These are phyloP conservation scores for Teratosphaeria gauchensis DNA, from an alignment of 2,329 filamentous ascomycete species.

Conservation along the genomic window DNA sequence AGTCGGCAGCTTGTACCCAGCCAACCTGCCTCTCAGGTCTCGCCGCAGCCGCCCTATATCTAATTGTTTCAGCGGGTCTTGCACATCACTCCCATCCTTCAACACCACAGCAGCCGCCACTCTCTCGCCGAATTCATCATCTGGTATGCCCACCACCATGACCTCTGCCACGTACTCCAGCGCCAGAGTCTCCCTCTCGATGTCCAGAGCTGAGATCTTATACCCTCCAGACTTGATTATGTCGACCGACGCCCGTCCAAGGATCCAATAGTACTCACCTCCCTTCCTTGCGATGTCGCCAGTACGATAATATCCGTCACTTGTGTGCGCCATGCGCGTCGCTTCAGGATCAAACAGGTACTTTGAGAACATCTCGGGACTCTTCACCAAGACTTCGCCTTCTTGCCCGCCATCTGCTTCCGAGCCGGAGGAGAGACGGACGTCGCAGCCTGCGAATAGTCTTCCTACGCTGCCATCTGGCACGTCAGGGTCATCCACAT, in stretches of 20 bases:
- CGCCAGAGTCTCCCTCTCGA: slow-evolving; percentile 44
- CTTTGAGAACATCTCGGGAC: slow-evolving; percentile 26
- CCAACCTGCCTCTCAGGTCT: slow-evolving; percentile 36
- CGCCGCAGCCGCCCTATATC: slow-evolving; percentile 33
- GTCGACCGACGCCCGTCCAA: slow-evolving; percentile 44
- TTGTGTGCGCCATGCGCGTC: slow-evolving; percentile 20
- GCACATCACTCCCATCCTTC: slow-evolving; percentile 23
- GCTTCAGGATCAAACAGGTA: slow-evolving; percentile 23
- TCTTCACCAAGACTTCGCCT: slow-evolving; percentile 38
- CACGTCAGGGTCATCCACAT: slow-evolving; percentile 26
- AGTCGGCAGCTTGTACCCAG: slow-evolving; percentile 42
- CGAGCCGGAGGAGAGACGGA: slow-evolving; percentile 32
- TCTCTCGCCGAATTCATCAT: slow-evolving; percentile 46
- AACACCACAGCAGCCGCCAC: slow-evolving; percentile 44
- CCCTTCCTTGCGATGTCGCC: slow-evolving; percentile 29
- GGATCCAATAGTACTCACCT: slow-evolving; percentile 42
- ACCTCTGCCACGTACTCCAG: slow-evolving; percentile 42
- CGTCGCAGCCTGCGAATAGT: slow-evolving; percentile 38
- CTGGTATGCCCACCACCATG: slow-evolving; percentile 44
- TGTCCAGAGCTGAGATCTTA: slow-evolving; percentile 46
- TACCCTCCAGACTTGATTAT: slow-evolving; percentile 49
- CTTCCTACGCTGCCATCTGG: slow-evolving; percentile 38
- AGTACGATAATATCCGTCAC: slow-evolving; percentile 24
- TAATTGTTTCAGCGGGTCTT: slow-evolving; percentile 15
- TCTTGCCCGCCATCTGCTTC: slow-evolving; percentile 24